Evolutionary conservation across 192 early-diverging fungal species (phyloP).

Genomic region (Dissophora globulifera): DNA sequence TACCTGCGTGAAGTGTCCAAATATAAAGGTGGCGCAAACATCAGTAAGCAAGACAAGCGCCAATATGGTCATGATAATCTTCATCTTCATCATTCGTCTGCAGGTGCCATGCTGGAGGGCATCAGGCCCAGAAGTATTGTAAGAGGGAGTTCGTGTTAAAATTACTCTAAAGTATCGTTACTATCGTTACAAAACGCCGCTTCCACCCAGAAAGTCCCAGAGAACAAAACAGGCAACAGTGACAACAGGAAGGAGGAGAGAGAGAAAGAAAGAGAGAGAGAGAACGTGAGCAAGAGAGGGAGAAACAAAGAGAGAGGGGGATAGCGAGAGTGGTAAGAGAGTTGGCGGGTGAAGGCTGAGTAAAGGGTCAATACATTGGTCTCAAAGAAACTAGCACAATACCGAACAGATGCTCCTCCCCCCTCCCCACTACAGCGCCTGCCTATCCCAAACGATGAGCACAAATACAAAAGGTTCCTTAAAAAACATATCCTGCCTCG

Average conservation of each 20-base stretch:
- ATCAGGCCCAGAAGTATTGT: neutral
- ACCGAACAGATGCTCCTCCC: constrained; percentile 4
- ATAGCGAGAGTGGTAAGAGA: neutral
- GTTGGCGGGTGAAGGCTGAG: too few species aligned
- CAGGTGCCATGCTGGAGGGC: too few species aligned
- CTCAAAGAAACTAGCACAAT: neutral
- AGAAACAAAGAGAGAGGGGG: neutral
- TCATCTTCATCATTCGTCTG: too few species aligned
- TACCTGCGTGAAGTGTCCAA: too few species aligned
- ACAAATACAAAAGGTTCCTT: constrained; percentile 24
- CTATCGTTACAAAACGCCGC: constrained; percentile 6
- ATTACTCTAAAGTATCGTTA: constrained; percentile 32
- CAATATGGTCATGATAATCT: too few species aligned
- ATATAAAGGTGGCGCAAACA: too few species aligned
- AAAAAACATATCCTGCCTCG: constrained; percentile 9
- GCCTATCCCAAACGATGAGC: neutral
- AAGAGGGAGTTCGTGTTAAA: constrained; percentile 17
- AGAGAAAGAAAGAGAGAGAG: neutral
- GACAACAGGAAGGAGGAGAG: constrained; percentile 22
- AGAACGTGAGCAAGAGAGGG: constrained; percentile 18
- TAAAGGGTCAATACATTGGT: too few species aligned
- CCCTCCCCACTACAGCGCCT: neutral
- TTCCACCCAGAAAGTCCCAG: neutral
- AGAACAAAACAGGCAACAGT: constrained; percentile 13
- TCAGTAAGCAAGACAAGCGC: too few species aligned